Percentiles rank a stretch among this genome's conserved stretches.
Evolutionary conservation across 768 basidiomycete species (phyloP).

Genomic region (Steccherinum ochraceum): DNA sequence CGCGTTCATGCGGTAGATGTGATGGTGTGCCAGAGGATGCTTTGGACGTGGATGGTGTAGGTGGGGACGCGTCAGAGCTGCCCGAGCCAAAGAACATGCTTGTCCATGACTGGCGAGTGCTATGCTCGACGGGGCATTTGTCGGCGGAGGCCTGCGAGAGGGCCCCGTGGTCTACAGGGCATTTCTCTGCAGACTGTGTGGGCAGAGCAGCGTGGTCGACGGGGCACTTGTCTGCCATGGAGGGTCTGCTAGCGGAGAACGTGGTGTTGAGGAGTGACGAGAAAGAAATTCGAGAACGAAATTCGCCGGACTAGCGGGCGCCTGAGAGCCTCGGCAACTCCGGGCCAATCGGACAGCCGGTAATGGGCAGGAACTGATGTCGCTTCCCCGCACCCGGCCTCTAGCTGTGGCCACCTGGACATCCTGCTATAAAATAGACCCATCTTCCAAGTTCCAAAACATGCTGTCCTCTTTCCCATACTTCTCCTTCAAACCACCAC

Average conservation of each 20-base stretch:
- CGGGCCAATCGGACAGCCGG: neutral
- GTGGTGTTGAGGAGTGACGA: neutral
- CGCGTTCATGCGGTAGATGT: conserved; percentile 62
- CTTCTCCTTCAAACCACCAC: neutral
- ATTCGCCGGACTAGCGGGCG: too few relatives aligned
- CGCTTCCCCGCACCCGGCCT: too few relatives aligned
- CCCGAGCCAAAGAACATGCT: conserved; percentile 12
- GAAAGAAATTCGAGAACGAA: too few relatives aligned
- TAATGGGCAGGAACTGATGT: too few relatives aligned
- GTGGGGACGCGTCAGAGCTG: conserved; percentile 1
- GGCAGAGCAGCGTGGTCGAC: conserved; percentile 26
- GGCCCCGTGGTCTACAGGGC: conserved; percentile 43
- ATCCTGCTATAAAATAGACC: neutral
- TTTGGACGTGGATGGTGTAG: conserved; percentile 28
- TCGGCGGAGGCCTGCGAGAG: conserved; percentile 17
- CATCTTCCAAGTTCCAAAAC: neutral
- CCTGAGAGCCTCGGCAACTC: neutral
- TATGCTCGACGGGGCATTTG: conserved; percentile 65
- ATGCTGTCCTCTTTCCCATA: neutral
- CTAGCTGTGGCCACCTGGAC: too few relatives aligned
- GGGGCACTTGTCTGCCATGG: conserved; percentile 20
- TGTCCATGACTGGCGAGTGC: conserved; percentile 30
- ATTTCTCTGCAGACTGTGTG: conserved; percentile 26
- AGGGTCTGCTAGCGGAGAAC: too few relatives aligned
- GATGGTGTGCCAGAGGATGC: conserved; percentile 17